These are phyloP conservation scores for Aegilops tauschii DNA, from an alignment of 176 grass and related monocot species.

Conservation along the genomic window DNA sequence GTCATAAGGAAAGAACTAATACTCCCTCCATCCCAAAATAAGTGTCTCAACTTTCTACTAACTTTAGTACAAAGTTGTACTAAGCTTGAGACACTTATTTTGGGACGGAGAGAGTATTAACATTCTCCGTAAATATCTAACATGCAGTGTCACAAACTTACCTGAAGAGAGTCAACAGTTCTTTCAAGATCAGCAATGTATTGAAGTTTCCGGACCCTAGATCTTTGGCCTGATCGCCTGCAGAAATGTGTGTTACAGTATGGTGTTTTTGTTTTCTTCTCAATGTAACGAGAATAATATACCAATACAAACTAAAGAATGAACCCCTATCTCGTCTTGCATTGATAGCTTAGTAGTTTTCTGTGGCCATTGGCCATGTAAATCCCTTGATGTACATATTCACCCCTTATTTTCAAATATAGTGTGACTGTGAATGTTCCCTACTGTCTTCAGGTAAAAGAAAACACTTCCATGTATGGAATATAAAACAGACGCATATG, in stretches of 20 bases:
- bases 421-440: not conserved
- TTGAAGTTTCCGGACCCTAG: conserved; percentile 94
- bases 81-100: no score
- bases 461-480: not conserved
- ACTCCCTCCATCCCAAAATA: no score
- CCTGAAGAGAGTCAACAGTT: conserved; percentile 85
- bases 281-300: not conserved
- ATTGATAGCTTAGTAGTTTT: conserved; percentile 3
- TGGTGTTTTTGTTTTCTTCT: not conserved
- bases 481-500: not conserved
- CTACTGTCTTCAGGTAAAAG: not conserved
- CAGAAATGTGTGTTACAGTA: conserved; percentile 26
- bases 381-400: not conserved
- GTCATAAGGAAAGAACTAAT: not conserved
- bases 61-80: no score
- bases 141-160: conserved; percentile 28
- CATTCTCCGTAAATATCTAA: conserved; percentile 21
- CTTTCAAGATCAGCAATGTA: conserved; percentile 98
- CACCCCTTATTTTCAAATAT: not conserved
- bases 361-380: not conserved
- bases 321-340: not conserved
- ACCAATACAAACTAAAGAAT: conserved; percentile 15
- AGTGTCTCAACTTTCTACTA: no score
- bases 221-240: conserved; percentile 96
- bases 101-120: not conserved